phyloP scores from a whole-genome alignment of 805 yeast genomes.

The Saccharomycopsis javanensis region DNA sequence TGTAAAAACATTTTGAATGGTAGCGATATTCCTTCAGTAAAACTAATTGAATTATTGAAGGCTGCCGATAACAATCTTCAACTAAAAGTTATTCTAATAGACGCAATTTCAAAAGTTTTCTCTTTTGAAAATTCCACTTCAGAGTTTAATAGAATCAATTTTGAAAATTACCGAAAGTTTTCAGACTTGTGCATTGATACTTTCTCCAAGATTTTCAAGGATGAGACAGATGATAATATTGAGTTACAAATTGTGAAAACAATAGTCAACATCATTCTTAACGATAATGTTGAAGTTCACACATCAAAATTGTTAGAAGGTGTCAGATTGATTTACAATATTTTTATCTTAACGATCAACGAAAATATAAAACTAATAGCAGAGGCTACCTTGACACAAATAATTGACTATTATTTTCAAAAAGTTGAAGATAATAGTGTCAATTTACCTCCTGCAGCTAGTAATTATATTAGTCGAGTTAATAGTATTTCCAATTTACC shows the following conservation, averaged over 20 bases:
- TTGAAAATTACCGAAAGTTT: conserved; percentile 6
- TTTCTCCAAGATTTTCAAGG: conserved; percentile 27
- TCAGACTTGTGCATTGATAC: conserved; percentile 17
- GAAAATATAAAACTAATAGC: conserved; percentile 67
- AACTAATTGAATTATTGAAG: conserved; percentile 8
- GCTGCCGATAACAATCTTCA: conserved; percentile 8
- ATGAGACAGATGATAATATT: conserved; percentile 79
- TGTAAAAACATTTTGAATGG: neutral
- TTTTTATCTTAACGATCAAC: conserved; percentile 75
- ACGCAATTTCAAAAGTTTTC: conserved; percentile 16
- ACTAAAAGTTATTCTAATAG: conserved; percentile 15
- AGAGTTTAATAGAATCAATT: conserved; percentile 8
- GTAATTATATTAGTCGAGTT: conserved; percentile 3
- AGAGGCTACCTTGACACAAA: conserved; percentile 89
- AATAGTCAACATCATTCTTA: conserved; percentile 75
- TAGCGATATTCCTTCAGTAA: conserved; percentile 10
- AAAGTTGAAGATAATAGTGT: conserved; percentile 38
- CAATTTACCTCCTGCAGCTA: conserved; percentile 11
- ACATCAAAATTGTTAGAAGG: conserved; percentile 86
- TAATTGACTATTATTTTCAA: conserved; percentile 77
- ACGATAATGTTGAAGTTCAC: conserved; percentile 75
- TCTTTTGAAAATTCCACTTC: conserved; percentile 16
- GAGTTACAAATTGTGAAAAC: conserved; percentile 93
- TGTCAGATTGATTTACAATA: conserved; percentile 85
- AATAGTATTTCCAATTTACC: conserved; percentile 6